Evolutionary conservation across 2,329 filamentous ascomycete species (phyloP).

Genomic region (Neophaeococcomyces mojaviensis): DNA sequence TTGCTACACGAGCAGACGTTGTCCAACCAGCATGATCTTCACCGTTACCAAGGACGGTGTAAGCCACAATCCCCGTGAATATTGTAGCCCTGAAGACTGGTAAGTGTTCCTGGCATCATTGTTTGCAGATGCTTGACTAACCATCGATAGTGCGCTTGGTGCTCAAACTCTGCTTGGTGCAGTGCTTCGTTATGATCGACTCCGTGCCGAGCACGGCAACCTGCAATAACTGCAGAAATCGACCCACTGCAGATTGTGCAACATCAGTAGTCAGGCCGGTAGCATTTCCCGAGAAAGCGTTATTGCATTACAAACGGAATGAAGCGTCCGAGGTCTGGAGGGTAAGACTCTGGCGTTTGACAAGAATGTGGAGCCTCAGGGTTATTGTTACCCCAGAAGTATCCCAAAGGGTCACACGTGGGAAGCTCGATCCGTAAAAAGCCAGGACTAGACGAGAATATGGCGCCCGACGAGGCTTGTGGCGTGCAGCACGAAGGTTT

Average conservation of each 20-base stretch:
- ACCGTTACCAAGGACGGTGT: constrained; percentile 58
- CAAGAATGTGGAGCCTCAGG: too few relatives aligned
- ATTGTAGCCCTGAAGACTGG: constrained; percentile 53
- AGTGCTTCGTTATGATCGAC: constrained; percentile 38
- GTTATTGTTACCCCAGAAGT: too few relatives aligned
- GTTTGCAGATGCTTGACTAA: constrained; percentile 5
- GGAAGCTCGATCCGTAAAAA: too few relatives aligned
- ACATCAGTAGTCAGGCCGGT: neutral
- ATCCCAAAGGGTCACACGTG: too few relatives aligned
- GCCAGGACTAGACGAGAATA: too few relatives aligned
- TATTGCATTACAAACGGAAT: too few relatives aligned
- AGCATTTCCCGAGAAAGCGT: too few relatives aligned
- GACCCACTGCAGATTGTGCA: neutral
- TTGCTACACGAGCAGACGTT: constrained; percentile 52
- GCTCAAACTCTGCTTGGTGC: constrained; percentile 22
- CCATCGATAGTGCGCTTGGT: constrained; percentile 25
- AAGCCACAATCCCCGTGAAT: constrained; percentile 58
- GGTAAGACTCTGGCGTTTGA: too few relatives aligned
- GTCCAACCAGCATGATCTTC: constrained; percentile 62
- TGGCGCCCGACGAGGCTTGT: too few relatives aligned
- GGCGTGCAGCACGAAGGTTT: too few relatives aligned
- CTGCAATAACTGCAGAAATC: neutral
- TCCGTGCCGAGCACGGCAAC: constrained; percentile 6
- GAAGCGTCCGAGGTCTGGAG: too few relatives aligned
- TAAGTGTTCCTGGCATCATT: constrained; percentile 9